These are phyloP conservation scores for Xylaria sp. DNA, from an alignment of 2,329 filamentous ascomycete species.

Conservation along the genomic window DNA sequence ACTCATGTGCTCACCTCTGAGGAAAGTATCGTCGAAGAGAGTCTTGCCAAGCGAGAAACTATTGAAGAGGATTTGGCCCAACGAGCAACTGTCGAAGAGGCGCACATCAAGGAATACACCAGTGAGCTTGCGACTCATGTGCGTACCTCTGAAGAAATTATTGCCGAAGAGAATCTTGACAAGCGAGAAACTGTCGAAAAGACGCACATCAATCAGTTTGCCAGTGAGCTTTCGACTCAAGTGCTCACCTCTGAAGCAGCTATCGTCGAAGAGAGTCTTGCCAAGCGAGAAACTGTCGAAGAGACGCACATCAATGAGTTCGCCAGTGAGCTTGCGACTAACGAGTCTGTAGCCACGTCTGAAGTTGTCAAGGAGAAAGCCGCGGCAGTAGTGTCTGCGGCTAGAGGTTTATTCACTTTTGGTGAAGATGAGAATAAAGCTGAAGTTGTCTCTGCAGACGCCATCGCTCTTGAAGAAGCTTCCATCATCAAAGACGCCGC, in stretches of 20 bases:
- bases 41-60: constrained; percentile 3
- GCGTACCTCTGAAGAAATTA: neutral
- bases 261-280: neutral
- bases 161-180: neutral
- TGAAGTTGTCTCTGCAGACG: neutral
- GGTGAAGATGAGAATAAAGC: neutral
- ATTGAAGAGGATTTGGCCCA: neutral
- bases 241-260: neutral
- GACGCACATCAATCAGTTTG: too few species aligned
- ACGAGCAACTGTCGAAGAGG: neutral
- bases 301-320: neutral
- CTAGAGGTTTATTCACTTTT: neutral
- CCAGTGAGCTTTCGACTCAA: neutral
- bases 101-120: neutral
- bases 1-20: neutral
- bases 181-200: constrained; percentile 1
- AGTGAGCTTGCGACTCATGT: neutral
- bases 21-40: neutral
- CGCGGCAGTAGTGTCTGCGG: neutral
- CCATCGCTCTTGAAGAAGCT: neutral
- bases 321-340: constrained; percentile 6
- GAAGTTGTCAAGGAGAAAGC: neutral
- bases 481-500: neutral
- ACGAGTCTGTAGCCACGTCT: constrained; percentile 2
- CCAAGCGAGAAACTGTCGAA: neutral